Percentiles rank a stretch among this genome's conserved stretches.
These are phyloP conservation scores for Saccharomycopsis hybrid DNA, from an alignment of 1,139 yeast genomes.

Conservation along the genomic window DNA sequence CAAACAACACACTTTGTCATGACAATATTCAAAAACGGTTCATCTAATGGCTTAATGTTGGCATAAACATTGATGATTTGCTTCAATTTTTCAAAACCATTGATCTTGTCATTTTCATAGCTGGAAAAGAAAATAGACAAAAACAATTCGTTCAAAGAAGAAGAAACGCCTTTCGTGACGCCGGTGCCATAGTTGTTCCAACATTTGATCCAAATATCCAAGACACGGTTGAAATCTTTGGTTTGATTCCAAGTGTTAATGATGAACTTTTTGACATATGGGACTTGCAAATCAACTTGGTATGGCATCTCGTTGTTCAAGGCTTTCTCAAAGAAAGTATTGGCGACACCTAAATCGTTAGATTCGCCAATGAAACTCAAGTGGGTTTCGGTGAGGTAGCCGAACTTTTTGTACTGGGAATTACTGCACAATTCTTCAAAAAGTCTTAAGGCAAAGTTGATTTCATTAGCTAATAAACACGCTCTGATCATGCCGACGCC, in stretches of 20 bases:
- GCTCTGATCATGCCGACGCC: constrained; percentile 58
- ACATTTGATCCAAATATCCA: constrained; percentile 60
- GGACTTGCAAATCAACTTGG: constrained; percentile 63
- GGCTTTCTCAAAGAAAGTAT: constrained; percentile 67
- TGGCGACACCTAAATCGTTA: constrained; percentile 65
- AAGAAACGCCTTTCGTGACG: constrained; percentile 58
- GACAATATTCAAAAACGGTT: constrained; percentile 73
- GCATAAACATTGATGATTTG: constrained; percentile 53
- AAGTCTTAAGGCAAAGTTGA: constrained; percentile 43
- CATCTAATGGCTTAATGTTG: constrained; percentile 54
- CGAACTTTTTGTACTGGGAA: constrained; percentile 31
- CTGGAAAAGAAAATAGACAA: constrained; percentile 60
- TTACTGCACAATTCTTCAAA: constrained; percentile 40
- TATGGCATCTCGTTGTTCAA: constrained; percentile 65
- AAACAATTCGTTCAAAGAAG: constrained; percentile 64
- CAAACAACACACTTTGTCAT: constrained; percentile 63
- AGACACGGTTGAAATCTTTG: constrained; percentile 51
- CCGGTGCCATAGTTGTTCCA: constrained; percentile 51
- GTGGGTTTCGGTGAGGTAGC: constrained; percentile 60
- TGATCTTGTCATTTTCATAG: constrained; percentile 47
- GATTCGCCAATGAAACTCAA: constrained; percentile 77
- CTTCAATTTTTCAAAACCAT: constrained; percentile 54
- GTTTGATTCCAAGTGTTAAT: constrained; percentile 54
- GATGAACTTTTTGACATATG: constrained; percentile 63
- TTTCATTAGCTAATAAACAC: constrained; percentile 43